Evolutionary conservation across 2,329 filamentous ascomycete species (phyloP).

Genomic region (Aspergillus sp.): DNA sequence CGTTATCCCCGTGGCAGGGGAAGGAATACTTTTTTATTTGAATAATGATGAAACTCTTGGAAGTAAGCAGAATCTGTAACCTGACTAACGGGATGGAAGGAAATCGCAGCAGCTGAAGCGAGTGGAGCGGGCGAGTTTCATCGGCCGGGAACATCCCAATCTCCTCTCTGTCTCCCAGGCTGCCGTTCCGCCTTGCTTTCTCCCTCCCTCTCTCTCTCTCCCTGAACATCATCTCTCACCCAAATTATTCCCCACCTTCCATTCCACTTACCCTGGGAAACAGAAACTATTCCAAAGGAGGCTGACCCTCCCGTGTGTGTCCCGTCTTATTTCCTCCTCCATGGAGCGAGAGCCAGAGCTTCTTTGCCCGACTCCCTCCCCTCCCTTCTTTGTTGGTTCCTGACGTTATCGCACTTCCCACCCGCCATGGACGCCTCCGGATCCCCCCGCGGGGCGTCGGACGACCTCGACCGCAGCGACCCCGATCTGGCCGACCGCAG

Average conservation of each 20-base stretch:
- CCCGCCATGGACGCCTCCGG: constrained; percentile 39
- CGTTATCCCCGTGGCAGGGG: not conserved
- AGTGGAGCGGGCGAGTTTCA: constrained; percentile 4
- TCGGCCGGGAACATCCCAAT: constrained; percentile 10
- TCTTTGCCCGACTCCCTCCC: constrained; percentile 14
- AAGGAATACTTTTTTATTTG: not conserved
- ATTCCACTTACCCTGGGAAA: not conserved
- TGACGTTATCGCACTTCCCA: constrained; percentile 13
- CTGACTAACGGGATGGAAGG: not conserved
- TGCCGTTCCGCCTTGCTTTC: constrained; percentile 8
- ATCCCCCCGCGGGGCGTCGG: constrained; percentile 34
- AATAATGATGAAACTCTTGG: too few species aligned
- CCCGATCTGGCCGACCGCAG: constrained; percentile 21
- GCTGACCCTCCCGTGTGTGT: constrained; percentile 1
- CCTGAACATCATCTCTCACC: not conserved
- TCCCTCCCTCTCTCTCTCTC: constrained; percentile 8
- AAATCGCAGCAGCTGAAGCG: not conserved
- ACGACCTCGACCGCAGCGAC: constrained; percentile 29
- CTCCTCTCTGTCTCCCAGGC: not conserved
- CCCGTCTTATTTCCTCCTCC: constrained; percentile 15
- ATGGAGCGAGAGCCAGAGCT: constrained; percentile 27
- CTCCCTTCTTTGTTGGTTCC: constrained; percentile 16
- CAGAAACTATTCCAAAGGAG: constrained; percentile 4
- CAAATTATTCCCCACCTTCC: not conserved
- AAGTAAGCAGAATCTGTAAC: not conserved